Evolutionary conservation across 2,329 filamentous ascomycete species (phyloP), one percentile per base, ranked within the genome.

Genomic region (Tolypocladium pustulatum): DNA sequence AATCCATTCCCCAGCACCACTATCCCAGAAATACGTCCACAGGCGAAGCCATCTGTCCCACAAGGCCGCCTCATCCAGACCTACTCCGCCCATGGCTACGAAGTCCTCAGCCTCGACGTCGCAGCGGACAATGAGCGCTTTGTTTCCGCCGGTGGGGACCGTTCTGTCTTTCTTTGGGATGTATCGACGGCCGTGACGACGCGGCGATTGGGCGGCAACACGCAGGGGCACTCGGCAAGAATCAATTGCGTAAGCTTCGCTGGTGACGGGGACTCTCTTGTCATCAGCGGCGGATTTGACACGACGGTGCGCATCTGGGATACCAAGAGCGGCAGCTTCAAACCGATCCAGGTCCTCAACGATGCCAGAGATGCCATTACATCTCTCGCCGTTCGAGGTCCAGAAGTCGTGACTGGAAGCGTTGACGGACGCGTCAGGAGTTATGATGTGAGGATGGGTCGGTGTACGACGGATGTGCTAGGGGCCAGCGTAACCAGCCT

Each of bases 141-240:
- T 72, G 87, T 86, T 12, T 92, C 87, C n/a, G 83, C 85, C 1
- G 94, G 94, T 64, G 94, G 94, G 60, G 94, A 99, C 76, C 89
- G 93, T 65, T 81, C 83, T 61, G 91, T 96, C 0, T 97, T 97
- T 69, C 80, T 97, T 6, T 97, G 94, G 94, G 94, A 99, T 73
- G 94, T 97, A 0, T 80, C 87, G 54, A 88, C 86, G 3, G 91
- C 89, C 22, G 80, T 83, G 65, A 96, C 93, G 4, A 76, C 89
- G 32, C 82, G 90, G 27, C 82, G 94, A 34, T 94, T 93, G 72
- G 79, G 80, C 22, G 81, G 81, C 27, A 81, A 80, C 59, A 69
- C 70, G 40, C 72, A 80, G 46, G 88, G 87, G 0, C 90, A 94
- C 73, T 80, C 79, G 2, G 83, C 84, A 52, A 79, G 91, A 37